Base-by-base conservation (phyloP, 2,329 filamentous ascomycete genomes). In the Apiospora sp. region DNA sequence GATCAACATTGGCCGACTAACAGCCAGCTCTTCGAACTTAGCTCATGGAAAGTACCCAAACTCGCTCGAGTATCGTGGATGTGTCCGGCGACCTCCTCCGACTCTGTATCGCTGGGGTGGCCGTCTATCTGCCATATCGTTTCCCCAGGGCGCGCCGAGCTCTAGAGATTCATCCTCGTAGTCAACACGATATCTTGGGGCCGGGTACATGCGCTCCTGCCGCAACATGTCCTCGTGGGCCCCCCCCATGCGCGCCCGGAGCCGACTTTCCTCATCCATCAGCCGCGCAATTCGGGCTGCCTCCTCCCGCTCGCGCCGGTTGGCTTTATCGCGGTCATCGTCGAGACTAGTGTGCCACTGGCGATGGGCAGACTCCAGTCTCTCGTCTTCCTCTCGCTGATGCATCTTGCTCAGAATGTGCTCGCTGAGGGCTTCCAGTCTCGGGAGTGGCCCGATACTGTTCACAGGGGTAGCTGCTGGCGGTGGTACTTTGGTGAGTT, bases 21-120 rank as follows among this genome's bases (percentile, higher is more conserved):
- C 54, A 37, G 19, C 54, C 16, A 61, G 30, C 54, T 37, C 58
- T 64, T 22, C 34, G 10, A 10, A 19, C 58, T 64, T 14, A 34
- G 37, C 30, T 64, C 58, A 64, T n/a, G 58, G 58, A 41, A 64
- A 64, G 58, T 64, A 64, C 19, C 58, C 58, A 64, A n/a, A 64
- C 58, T 64, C 58, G 30, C 58, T 64, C 16, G 58, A 64, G 58
- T 64, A 64, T 41, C 58, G 58, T 41, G 58, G 58, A n/a, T 64
- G 58, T 22, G 58, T 64, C 19, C 58, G 58, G 34, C 34, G 58
- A 10, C 58, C 34, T 41, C 34, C 58, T 22, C 58, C 58, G 10
- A 3, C 34, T 64, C 58, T 41, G 30, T 41, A 41, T 5, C 58
- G 30, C 34, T 64, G 58, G 30, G 58, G 58, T 34, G 58, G 19